A percentile compares a stretch with the other conserved stretches of the same genome.
Evolutionary conservation across 164 flowering plant species (phyloP).

Genomic region (Nymphaea colorata): DNA sequence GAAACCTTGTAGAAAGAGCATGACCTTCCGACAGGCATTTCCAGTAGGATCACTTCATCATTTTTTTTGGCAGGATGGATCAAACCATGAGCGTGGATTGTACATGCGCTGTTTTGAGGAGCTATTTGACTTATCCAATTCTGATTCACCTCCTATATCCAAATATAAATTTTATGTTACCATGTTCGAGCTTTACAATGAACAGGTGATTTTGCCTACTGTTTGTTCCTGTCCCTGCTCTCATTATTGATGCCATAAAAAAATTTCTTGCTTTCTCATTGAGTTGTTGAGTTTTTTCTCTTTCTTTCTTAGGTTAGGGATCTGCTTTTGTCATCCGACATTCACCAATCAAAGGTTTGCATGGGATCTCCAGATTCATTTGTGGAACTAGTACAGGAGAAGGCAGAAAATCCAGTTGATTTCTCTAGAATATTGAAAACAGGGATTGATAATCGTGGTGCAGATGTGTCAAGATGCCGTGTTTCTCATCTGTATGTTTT

Average conservation of each 20-base stretch:
- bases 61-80: slow-evolving; percentile 70
- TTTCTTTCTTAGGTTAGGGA: slow-evolving; percentile 47
- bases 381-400: slow-evolving; percentile 65
- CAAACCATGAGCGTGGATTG: slow-evolving; percentile 87
- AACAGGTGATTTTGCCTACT: slow-evolving; percentile 45
- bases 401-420: slow-evolving; percentile 77
- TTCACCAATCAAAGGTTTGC: slow-evolving; percentile 28
- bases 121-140: slow-evolving; percentile 89
- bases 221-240: not conserved
- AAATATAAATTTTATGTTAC: slow-evolving; percentile 58
- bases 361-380: slow-evolving; percentile 47
- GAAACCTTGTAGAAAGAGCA: not conserved
- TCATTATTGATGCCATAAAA: not conserved
- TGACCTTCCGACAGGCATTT: not conserved
- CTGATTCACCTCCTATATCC: slow-evolving; percentile 67
- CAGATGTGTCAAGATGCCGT: slow-evolving; percentile 34
- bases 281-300: not conserved
- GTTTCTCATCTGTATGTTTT: slow-evolving; percentile 84
- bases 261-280: not conserved
- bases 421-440: slow-evolving; percentile 60
- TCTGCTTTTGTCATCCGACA: slow-evolving; percentile 52
- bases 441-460: slow-evolving; percentile 59
- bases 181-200: slow-evolving; percentile 77
- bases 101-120: slow-evolving; percentile 92
- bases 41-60: not conserved